Evolutionary conservation across 805 yeast species (phyloP).

Genomic region (Metschnikowia continentalis): DNA sequence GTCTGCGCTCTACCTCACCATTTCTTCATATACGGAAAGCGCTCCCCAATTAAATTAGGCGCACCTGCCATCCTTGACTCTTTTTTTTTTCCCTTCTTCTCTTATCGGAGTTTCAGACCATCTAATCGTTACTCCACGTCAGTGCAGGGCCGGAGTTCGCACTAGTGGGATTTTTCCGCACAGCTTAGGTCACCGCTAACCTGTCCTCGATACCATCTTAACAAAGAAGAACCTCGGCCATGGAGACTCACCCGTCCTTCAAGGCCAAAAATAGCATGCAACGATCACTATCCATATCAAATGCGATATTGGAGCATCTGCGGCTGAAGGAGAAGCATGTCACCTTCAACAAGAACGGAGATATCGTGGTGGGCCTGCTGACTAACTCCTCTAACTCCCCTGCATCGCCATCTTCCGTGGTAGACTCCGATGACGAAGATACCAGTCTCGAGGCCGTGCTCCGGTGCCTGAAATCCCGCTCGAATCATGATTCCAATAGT

Average conservation of each 20-base stretch:
- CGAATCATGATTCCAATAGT: not conserved
- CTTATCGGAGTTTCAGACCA: not conserved
- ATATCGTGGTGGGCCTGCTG: constrained; percentile 14
- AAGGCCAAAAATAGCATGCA: constrained; percentile 3
- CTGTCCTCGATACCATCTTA: not conserved
- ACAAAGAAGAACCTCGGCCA: not conserved
- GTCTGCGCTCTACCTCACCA: not conserved
- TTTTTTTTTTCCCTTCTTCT: not conserved
- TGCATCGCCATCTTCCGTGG: constrained; percentile 10
- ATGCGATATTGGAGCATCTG: constrained; percentile 23
- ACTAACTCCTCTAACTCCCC: constrained; percentile 10
- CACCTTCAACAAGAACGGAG: constrained; percentile 16
- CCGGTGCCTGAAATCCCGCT: not conserved
- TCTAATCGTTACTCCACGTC: constrained; percentile 3
- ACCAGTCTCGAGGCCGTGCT: constrained; percentile 4
- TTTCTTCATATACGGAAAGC: not conserved
- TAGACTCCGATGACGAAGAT: constrained; percentile 14
- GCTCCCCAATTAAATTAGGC: too few species aligned
- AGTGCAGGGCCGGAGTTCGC: constrained; percentile 3
- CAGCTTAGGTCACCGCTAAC: not conserved
- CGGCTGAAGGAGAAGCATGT: constrained; percentile 21
- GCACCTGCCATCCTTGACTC: not conserved
- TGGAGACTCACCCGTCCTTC: not conserved
- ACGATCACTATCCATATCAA: constrained; percentile 23
- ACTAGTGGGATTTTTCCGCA: not conserved